Percentiles rank a stretch among this genome's conserved stretches.
These are phyloP conservation scores for Yamadazyma sp. DNA, from an alignment of 805 yeast species.

Conservation along the genomic window DNA sequence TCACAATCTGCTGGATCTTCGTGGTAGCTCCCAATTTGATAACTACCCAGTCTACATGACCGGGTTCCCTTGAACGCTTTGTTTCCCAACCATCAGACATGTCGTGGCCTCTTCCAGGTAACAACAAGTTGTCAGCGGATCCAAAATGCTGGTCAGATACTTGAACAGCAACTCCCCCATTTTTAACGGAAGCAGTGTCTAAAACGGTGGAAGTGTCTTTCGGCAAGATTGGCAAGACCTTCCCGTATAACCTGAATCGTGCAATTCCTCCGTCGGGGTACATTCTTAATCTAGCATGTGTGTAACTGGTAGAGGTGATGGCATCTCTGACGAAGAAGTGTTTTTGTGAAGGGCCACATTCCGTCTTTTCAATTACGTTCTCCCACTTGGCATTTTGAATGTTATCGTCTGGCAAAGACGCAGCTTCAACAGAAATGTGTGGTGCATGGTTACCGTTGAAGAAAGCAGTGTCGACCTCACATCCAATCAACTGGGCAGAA, in stretches of 20 bases:
- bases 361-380: constrained; percentile 60
- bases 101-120: constrained; percentile 94
- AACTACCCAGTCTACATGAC: constrained; percentile 91
- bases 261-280: constrained; percentile 99
- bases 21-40: constrained; percentile 72
- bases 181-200: constrained; percentile 78
- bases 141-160: constrained; percentile 94
- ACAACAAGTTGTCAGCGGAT: constrained; percentile 79
- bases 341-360: constrained; percentile 87
- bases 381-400: constrained; percentile 60
- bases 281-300: constrained; percentile 84
- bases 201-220: constrained; percentile 38
- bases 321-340: constrained; percentile 72
- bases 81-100: constrained; percentile 99
- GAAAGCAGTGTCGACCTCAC: constrained; percentile 90
- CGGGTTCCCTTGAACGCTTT: constrained; percentile 75
- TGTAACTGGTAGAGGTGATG: constrained; percentile 62
- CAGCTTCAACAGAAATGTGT: constrained; percentile 78
- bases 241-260: constrained; percentile 85
- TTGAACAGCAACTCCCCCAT: constrained; percentile 86
- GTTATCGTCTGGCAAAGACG: constrained; percentile 36
- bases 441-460: constrained; percentile 98
- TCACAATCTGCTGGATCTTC: constrained; percentile 55
- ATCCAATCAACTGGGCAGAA: constrained; percentile 74
- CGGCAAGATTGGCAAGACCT: constrained; percentile 71